A percentile compares a stretch with the other conserved stretches of the same genome.
These are phyloP conservation scores for Suillus weaverae DNA, from an alignment of 768 basidiomycete genomes.

Conservation along the genomic window DNA sequence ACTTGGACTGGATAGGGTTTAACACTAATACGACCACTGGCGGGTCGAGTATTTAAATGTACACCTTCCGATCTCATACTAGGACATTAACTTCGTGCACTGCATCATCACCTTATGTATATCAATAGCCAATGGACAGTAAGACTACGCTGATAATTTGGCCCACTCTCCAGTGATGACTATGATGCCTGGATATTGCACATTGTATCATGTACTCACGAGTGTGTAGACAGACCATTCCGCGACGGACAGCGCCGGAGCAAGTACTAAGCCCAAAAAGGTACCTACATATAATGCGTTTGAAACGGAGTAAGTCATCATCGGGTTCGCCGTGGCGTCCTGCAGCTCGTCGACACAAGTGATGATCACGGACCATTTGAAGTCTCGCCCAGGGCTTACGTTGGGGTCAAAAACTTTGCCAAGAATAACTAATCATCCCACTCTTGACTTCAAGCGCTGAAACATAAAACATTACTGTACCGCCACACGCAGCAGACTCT, in stretches of 20 bases:
- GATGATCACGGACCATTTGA: neutral
- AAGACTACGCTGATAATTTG: neutral
- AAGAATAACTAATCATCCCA: neutral
- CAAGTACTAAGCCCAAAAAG: neutral
- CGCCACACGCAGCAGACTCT: slow-evolving; percentile 4
- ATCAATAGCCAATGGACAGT: slow-evolving; percentile 9
- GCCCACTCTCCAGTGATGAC: neutral
- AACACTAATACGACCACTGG: slow-evolving; percentile 26
- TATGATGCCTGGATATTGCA: neutral
- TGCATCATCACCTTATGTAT: slow-evolving; percentile 2
- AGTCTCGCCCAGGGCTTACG: neutral
- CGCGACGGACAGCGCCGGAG: neutral
- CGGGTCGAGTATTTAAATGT: slow-evolving; percentile 28
- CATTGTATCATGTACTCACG: neutral
- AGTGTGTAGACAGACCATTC: neutral
- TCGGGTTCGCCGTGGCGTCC: neutral
- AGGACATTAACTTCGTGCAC: neutral
- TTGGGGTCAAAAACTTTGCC: neutral
- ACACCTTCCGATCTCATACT: slow-evolving; percentile 1
- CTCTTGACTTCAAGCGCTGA: neutral
- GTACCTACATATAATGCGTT: neutral
- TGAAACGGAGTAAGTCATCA: neutral
- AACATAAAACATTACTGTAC: neutral
- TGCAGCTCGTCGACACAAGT: neutral
- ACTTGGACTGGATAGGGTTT: slow-evolving; percentile 20